A percentile compares a stretch with the other conserved stretches of the same genome.
These are phyloP conservation scores for Helichrysum umbraculigerum DNA, from an alignment of 129 eudicot species.

Conservation along the genomic window DNA sequence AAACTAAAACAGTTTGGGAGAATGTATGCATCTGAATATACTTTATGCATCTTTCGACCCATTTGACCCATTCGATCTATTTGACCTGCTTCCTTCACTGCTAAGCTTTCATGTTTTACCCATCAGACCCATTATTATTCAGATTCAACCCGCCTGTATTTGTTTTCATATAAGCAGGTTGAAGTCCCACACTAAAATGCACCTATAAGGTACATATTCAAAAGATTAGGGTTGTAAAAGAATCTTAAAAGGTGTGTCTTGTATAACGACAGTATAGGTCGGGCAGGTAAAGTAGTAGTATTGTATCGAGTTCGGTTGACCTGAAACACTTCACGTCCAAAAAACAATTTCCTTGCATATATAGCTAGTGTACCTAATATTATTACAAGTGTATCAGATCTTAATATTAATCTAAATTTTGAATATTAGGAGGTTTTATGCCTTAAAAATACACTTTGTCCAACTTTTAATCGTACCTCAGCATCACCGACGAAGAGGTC, in stretches of 20 bases:
- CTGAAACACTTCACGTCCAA: neutral
- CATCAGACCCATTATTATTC: neutral
- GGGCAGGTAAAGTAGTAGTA: neutral
- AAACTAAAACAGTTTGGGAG: too few species aligned
- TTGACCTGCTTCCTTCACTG: neutral
- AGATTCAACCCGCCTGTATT: neutral
- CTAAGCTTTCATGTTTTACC: neutral
- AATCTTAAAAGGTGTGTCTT: neutral
- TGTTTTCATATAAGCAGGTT: neutral
- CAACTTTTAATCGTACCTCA: constrained; percentile 34
- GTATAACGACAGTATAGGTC: neutral
- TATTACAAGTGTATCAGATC: too few species aligned
- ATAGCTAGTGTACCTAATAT: too few species aligned
- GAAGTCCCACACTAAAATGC: neutral
- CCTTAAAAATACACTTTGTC: neutral
- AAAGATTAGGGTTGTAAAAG: constrained; percentile 11
- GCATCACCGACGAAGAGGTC: constrained; percentile 49
- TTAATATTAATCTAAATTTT: too few species aligned
- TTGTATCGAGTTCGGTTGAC: neutral
- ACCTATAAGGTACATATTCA: neutral
- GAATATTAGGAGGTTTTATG: too few species aligned
- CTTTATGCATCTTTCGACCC: neutral
- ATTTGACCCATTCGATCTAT: neutral
- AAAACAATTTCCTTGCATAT: too few species aligned
- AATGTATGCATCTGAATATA: neutral